A percentile compares a stretch with the other conserved stretches of the same genome.
phyloP scores from a whole-genome alignment of 768 basidiomycete genomes.

The Pisolithus microcarpus region DNA sequence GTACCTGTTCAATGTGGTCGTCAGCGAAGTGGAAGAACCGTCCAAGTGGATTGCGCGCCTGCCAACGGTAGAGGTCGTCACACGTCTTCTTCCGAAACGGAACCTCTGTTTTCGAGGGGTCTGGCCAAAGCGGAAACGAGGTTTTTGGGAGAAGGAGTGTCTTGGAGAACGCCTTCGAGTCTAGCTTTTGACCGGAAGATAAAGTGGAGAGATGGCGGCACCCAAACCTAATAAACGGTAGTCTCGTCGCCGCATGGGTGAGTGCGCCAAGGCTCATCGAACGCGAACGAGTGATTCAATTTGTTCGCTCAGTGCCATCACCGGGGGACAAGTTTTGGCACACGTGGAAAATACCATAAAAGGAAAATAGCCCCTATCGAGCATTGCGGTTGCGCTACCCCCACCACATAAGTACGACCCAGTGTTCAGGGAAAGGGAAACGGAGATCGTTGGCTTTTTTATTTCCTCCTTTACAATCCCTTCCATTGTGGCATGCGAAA shows the following conservation, averaged over 20 bases:
- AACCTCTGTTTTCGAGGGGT: constrained; percentile 56
- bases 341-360: not conserved
- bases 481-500: too few species aligned
- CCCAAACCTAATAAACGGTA: constrained; percentile 5
- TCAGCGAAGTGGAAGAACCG: not conserved
- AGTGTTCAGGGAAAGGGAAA: too few species aligned
- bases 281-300: not conserved
- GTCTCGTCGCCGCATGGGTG: constrained; percentile 11
- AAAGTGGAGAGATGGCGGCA: constrained; percentile 13
- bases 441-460: too few species aligned
- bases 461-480: too few species aligned
- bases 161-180: constrained; percentile 38
- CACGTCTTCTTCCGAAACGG: constrained; percentile 57
- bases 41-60: constrained; percentile 35
- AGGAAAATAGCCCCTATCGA: not conserved
- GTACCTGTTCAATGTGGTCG: constrained; percentile 38
- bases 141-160: constrained; percentile 83
- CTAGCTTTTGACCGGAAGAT: constrained; percentile 1
- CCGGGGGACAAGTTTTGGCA: not conserved
- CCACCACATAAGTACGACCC: too few species aligned
- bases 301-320: constrained; percentile 13
- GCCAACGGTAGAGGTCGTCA: constrained; percentile 70
- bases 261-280: constrained; percentile 1
- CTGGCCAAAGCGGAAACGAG: constrained; percentile 63
- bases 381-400: too few species aligned